These are phyloP conservation scores for Trichosporon ovoides DNA, from an alignment of 1,284 basidiomycete genomes.

Conservation along the genomic window DNA sequence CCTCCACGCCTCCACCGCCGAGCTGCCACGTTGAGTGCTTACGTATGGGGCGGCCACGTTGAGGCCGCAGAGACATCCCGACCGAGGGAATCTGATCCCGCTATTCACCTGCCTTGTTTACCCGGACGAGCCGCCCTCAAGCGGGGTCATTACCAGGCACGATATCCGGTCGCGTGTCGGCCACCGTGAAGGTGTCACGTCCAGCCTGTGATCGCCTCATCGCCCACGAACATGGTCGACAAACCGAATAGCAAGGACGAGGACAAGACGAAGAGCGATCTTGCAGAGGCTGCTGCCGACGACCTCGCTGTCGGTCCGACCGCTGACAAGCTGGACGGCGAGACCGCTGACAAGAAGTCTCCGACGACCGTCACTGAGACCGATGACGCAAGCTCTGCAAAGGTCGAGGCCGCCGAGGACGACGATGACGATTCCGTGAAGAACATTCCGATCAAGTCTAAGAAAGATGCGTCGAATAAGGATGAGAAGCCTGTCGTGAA, in stretches of 20 bases:
- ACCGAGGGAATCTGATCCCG: neutral
- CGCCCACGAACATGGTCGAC: neutral
- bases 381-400: neutral
- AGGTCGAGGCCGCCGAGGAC: neutral
- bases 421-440: neutral
- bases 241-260: neutral
- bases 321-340: neutral
- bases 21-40: neutral
- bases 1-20: slow-evolving; percentile 3
- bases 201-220: neutral
- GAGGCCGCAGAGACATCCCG: no score
- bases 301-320: neutral
- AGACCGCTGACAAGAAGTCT: no score
- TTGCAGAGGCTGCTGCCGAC: neutral
- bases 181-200: neutral
- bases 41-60: no score
- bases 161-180: no score
- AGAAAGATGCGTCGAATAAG: neutral
- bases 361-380: neutral
- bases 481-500: neutral
- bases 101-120: neutral
- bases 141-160: no score
- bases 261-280: neutral
- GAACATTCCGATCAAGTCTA: neutral
- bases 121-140: no score